A percentile compares a stretch with the other conserved stretches of the same genome.
Evolutionary conservation across 1,284 basidiomycete species (phyloP).

Genomic region (Melampsora larici-populina): DNA sequence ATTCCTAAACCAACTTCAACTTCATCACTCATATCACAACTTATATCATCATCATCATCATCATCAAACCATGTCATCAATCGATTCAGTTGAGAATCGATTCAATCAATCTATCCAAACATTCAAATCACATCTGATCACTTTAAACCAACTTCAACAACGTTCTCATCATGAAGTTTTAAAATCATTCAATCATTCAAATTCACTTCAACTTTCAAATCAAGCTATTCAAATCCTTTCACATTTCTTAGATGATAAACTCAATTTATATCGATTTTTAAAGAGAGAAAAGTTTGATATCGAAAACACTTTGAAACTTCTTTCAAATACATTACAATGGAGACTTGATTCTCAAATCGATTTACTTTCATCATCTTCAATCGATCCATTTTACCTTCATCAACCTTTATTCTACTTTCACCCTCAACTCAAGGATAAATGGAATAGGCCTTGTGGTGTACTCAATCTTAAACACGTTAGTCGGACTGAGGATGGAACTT

Average conservation of each 20-base stretch:
- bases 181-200: constrained; percentile 1
- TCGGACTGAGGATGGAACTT: constrained; percentile 46
- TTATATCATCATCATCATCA: too few species aligned
- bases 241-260: constrained; percentile 15
- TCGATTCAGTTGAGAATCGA: neutral
- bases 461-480: constrained; percentile 50
- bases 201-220: neutral
- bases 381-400: constrained; percentile 50
- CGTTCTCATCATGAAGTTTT: constrained; percentile 23
- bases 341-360: constrained; percentile 50
- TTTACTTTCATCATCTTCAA: constrained; percentile 45
- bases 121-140: neutral
- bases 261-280: constrained; percentile 49
- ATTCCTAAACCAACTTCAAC: too few species aligned
- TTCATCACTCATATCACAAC: too few species aligned
- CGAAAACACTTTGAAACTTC: constrained; percentile 45
- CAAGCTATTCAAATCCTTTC: neutral
- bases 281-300: constrained; percentile 47
- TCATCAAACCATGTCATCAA: constrained; percentile 7
- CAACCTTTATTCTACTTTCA: constrained; percentile 53
- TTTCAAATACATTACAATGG: constrained; percentile 48
- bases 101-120: constrained; percentile 2
- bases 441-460: constrained; percentile 50
- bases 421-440: constrained; percentile 49
- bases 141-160: neutral